Evolutionary conservation across 2,329 filamentous ascomycete genomes (phyloP).

Genomic region (Hypoxylon sp.): DNA sequence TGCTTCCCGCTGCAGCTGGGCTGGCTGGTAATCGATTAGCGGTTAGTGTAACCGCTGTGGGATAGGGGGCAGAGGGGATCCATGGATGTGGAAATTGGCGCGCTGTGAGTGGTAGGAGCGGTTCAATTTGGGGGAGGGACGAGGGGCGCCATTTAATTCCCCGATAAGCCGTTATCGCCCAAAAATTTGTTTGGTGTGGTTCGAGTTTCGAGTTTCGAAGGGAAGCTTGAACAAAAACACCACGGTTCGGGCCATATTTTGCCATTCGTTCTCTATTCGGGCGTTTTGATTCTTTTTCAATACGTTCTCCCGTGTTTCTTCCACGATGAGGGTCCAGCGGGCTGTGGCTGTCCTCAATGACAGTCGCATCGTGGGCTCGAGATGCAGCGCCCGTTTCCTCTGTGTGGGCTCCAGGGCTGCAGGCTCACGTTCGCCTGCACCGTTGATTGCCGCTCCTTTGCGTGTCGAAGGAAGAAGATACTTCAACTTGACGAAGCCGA

Average conservation of each 20-base stretch:
- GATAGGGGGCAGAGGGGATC: no score
- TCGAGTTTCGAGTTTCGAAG: slow-evolving; percentile 16
- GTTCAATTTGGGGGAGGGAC: not conserved
- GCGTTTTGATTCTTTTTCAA: slow-evolving; percentile 11
- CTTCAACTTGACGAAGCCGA: slow-evolving; percentile 55
- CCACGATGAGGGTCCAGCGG: slow-evolving; percentile 57
- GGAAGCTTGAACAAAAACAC: slow-evolving; percentile 27
- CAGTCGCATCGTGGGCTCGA: slow-evolving; percentile 53
- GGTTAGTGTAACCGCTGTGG: not conserved
- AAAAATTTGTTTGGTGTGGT: slow-evolving; percentile 37
- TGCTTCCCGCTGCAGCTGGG: no score
- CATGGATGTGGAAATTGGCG: slow-evolving; percentile 17
- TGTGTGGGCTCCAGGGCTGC: slow-evolving; percentile 50
- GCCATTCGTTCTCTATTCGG: slow-evolving; percentile 18
- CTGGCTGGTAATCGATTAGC: no score
- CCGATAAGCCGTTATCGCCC: slow-evolving; percentile 31
- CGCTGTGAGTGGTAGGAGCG: slow-evolving; percentile 22
- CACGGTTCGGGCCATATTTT: slow-evolving; percentile 39
- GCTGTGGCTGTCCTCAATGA: slow-evolving; percentile 55
- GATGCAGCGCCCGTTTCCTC: slow-evolving; percentile 52
- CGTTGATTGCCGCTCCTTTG: slow-evolving; percentile 51
- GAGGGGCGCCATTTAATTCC: slow-evolving; percentile 40
- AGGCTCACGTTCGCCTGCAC: slow-evolving; percentile 48
- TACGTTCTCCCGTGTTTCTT: slow-evolving; percentile 39
- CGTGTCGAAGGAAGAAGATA: slow-evolving; percentile 54